phyloP scores from a whole-genome alignment of 2,329 filamentous ascomycete species.

The Torrubiella hemipterigena region DNA sequence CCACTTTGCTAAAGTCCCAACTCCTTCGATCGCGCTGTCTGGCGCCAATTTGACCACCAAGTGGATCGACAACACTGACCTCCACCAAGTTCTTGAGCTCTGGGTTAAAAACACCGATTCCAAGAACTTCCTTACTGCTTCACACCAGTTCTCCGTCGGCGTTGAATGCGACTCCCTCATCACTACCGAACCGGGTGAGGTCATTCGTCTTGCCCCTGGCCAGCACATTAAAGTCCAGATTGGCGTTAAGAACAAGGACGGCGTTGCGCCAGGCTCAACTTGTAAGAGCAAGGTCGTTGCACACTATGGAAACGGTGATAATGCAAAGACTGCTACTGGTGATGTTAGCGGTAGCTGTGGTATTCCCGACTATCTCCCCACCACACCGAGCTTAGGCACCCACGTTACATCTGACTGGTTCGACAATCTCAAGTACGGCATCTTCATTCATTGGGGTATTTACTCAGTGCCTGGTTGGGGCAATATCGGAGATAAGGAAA shows the following conservation, averaged over 20 bases:
- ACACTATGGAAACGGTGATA: not conserved
- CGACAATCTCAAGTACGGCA: constrained; percentile 42
- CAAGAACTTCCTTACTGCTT: constrained; percentile 2
- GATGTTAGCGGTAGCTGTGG: constrained; percentile 1
- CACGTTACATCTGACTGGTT: constrained; percentile 40
- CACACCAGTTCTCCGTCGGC: constrained; percentile 2
- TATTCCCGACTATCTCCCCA: not conserved
- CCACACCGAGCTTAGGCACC: constrained; percentile 16
- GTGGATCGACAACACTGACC: constrained; percentile 5
- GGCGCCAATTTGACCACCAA: constrained; percentile 6
- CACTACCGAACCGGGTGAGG: constrained; percentile 4
- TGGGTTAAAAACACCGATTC: constrained; percentile 6
- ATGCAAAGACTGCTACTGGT: not conserved
- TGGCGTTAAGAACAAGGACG: constrained; percentile 7
- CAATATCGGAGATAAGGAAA: constrained; percentile 24
- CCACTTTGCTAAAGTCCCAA: too few species aligned
- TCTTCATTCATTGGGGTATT: constrained; percentile 48
- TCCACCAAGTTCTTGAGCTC: constrained; percentile 7
- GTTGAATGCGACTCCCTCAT: constrained; percentile 4
- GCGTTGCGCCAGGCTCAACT: constrained; percentile 3
- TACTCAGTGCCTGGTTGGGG: constrained; percentile 47
- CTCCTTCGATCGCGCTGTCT: constrained; percentile 1
- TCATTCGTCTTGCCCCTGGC: constrained; percentile 7
- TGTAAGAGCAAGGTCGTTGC: constrained; percentile 5
- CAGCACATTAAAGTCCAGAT: constrained; percentile 6